Evolutionary conservation across 2,329 filamentous ascomycete species (phyloP), one percentile per base, ranked within the genome.

Genomic region (Atkinsonella hypoxylon): DNA sequence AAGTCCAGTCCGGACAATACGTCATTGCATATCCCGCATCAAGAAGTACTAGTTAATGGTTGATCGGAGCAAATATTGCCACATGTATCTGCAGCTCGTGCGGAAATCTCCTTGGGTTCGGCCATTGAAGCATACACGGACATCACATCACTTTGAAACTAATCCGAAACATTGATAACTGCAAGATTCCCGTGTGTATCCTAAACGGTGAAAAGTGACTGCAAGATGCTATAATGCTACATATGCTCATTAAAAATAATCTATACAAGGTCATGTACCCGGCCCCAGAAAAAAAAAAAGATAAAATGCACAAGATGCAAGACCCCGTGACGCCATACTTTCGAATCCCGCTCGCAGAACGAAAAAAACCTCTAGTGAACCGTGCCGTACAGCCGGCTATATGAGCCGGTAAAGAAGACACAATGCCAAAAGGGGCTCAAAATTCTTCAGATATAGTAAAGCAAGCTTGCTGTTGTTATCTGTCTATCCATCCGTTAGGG

Each of bases 401-500:
- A 17, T 11, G 20, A n/a, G 11, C 6, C 15, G 11, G 18, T 0
- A n/a, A 8, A 40, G 17, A 36, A 47, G 2, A 20, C 17, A 8
- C 26, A 38, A 26, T 22, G 10, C n/a, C 15, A 45, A 22, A 8
- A 45, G 13, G 10, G 11, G 7, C 18, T n/a, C 31, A 46, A 36
- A 6, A 36, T 30, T 11, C n/a, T n/a, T 22, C 22, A 22, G 20
- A 22, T 5, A 22, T 22, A 22, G 32, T 7, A 34, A 34, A 11
- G 18, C 39, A 13, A 10, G 39, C 18, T 5, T 11, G 5, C n/a
- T 22, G 39, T 7, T 6, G 39, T 15, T n/a, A 20, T 41, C n/a
- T 39, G 39, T 0, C 15, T 13, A 43, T 18, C 34, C 15, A 10
- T 32, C 2, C 41, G 41, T 56, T 51, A 54, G 26, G 62, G 60